A percentile compares a stretch with the other conserved stretches of the same genome.
Evolutionary conservation across 345 rosid species (phyloP).

Genomic region (Rhodamnia rubescens): DNA sequence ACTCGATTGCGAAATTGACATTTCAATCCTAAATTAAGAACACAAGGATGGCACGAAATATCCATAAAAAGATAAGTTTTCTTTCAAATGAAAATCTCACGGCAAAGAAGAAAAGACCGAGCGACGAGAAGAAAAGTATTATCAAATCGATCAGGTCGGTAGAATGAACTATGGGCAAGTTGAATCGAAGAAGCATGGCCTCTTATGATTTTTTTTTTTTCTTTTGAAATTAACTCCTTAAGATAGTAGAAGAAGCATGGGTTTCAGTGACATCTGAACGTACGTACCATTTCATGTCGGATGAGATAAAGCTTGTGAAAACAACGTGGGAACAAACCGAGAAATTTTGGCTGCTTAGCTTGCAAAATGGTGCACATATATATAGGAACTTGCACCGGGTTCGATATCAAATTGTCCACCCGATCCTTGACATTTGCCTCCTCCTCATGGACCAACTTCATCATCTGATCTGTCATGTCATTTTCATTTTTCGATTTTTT

Average conservation of each 20-base stretch:
- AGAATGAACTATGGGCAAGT: background rate
- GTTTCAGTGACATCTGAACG: conserved; percentile 18
- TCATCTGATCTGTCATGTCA: background rate
- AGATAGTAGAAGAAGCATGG: conserved; percentile 6
- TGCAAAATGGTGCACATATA: conserved; percentile 17
- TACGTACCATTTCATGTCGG: background rate
- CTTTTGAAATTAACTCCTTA: background rate
- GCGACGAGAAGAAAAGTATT: background rate
- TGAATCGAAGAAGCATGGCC: background rate
- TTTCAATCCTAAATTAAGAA: too few species aligned
- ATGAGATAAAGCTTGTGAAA: background rate
- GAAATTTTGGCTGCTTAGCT: conserved; percentile 12
- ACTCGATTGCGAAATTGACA: too few species aligned
- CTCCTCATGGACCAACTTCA: background rate
- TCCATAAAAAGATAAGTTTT: background rate
- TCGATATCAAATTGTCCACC: conserved; percentile 24
- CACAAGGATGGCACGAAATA: background rate
- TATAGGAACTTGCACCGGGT: conserved; percentile 8
- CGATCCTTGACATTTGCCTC: conserved; percentile 13
- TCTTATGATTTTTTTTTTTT: background rate
- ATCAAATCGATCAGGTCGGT: background rate
- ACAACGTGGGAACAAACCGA: conserved; percentile 6
- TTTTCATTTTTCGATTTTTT: background rate
- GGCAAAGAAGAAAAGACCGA: background rate
- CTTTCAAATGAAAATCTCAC: accelerated